Percentiles rank a stretch among this genome's conserved stretches.
phyloP scores from a whole-genome alignment of 768 basidiomycete genomes.

The Lentinula sp. region DNA sequence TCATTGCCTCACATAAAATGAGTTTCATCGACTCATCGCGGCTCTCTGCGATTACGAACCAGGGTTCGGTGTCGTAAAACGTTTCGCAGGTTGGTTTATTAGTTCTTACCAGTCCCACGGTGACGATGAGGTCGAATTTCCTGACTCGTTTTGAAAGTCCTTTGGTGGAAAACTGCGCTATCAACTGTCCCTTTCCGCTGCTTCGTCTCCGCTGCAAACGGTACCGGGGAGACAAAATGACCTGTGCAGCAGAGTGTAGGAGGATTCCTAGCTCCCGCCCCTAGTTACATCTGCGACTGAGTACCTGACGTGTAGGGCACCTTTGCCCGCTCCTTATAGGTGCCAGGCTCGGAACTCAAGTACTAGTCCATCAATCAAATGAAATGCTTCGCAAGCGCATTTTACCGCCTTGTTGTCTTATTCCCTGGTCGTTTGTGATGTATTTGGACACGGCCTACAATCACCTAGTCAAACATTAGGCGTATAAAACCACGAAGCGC shows the following conservation, averaged over 20 bases:
- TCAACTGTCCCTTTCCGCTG: background rate
- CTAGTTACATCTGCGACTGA: background rate
- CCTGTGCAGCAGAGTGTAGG: background rate
- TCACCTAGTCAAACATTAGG: background rate
- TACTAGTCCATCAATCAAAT: background rate
- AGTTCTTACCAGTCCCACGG: no score
- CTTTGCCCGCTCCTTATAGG: conserved; percentile 1
- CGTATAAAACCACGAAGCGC: background rate
- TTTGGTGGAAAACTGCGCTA: no score
- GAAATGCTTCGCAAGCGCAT: background rate
- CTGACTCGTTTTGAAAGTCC: background rate
- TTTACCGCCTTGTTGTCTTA: background rate
- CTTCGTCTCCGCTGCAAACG: background rate
- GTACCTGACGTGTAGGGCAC: background rate
- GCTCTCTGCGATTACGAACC: background rate
- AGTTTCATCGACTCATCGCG: background rate
- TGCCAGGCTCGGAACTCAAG: background rate
- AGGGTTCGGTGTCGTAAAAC: background rate
- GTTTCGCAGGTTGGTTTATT: background rate
- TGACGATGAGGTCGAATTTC: background rate
- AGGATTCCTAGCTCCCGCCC: background rate
- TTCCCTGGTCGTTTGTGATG: background rate
- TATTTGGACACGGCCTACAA: background rate
- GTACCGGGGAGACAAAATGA: background rate
- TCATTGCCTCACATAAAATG: background rate